Conservation (phyloP, 192 early-diverging fungal genomes). For the Geranomyces variabilis region DNA sequence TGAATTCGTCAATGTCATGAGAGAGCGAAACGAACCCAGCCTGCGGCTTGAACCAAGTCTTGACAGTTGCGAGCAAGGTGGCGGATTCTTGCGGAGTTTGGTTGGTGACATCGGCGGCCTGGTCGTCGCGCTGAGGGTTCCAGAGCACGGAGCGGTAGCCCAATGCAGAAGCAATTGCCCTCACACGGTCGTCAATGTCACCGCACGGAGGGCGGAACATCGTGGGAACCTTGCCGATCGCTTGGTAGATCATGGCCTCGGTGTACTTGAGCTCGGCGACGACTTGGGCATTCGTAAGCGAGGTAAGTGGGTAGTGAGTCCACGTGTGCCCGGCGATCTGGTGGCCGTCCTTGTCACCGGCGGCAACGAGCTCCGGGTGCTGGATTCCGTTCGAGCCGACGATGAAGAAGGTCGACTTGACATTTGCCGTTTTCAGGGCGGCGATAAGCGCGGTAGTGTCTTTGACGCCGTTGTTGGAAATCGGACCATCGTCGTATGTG, state of each 20-base stretch:
- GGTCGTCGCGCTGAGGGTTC: constrained; percentile 51
- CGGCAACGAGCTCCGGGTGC: constrained; percentile 33
- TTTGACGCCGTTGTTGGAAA: constrained; percentile 15
- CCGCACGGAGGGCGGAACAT: constrained; percentile 72
- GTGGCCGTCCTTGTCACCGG: constrained; percentile 19
- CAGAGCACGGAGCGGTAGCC: constrained; percentile 31
- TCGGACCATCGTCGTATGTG: constrained; percentile 3
- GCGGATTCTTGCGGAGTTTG: constrained; percentile 22
- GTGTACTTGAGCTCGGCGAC: constrained; percentile 62
- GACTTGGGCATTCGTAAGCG: constrained; percentile 52
- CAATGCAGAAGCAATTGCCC: constrained; percentile 55
- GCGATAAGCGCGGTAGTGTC: constrained; percentile 12
- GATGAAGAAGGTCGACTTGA: constrained; percentile 42
- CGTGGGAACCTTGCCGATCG: constrained; percentile 27
- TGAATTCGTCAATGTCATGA: constrained; percentile 22
- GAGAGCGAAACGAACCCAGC: constrained; percentile 26
- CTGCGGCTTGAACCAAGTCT: constrained; percentile 24
- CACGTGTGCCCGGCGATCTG: constrained; percentile 48
- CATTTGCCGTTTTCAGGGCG: background rate
- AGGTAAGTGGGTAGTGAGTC: constrained; percentile 59
- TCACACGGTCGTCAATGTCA: constrained; percentile 61
- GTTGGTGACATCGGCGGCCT: constrained; percentile 57
- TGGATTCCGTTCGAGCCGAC: constrained; percentile 30
- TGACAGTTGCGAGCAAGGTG: constrained; percentile 45
- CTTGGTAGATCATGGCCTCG: constrained; percentile 42